Base-by-base conservation (phyloP, 2,329 filamentous ascomycete species). In the Talaromyces sp. region DNA sequence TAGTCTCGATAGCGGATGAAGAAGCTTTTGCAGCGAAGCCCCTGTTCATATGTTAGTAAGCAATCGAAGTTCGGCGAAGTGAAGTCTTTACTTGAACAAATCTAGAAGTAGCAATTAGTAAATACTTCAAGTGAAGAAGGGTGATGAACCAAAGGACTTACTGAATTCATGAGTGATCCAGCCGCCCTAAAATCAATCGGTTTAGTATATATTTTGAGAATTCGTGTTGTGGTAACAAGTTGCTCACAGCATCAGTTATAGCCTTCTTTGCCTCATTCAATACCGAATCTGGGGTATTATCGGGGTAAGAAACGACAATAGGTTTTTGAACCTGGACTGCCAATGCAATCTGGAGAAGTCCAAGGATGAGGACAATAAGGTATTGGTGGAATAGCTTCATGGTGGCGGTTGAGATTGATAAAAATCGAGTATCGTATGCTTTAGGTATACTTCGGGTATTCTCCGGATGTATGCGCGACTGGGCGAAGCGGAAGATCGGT, bases 101-200 rank as follows among this genome's bases (percentile, higher is more conserved):
- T 73, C 78, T 82, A 65, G 27, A 58, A 16, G 11, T 52, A 24
- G 35, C 4, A 22, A 49, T 66, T 49, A 68, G 58, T 49, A 39
- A 39, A n/a, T 63, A 14, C 62, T 69, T 9, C 31, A 8, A 16
- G 8, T 16, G 16, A 43, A 8, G 11, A 16, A 8, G 39, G 47
- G 22, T n/a, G 3, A 27, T 9, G 13, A 41, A 10, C 2, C 19
- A 31, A 63, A 39, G 50, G 41, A 78, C 88, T 75, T 84, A 92
- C 89, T 87, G 77, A 92, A 95, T 73, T 89, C 86, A 80, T 96
- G 92, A 24, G 90, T 95, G 71, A 97, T 92, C 59, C 86, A 79
- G 45, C 91, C 92, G 59, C 91, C 84, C 82, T 86, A 70, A 45
- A 31, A 56, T 45, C 8, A 22, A 52, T 35, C 62, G 66, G 3